Percentiles rank a stretch among this genome's conserved stretches.
These are phyloP conservation scores for Diplocarpon mali DNA, from an alignment of 2,329 filamentous ascomycete species.

Conservation along the genomic window DNA sequence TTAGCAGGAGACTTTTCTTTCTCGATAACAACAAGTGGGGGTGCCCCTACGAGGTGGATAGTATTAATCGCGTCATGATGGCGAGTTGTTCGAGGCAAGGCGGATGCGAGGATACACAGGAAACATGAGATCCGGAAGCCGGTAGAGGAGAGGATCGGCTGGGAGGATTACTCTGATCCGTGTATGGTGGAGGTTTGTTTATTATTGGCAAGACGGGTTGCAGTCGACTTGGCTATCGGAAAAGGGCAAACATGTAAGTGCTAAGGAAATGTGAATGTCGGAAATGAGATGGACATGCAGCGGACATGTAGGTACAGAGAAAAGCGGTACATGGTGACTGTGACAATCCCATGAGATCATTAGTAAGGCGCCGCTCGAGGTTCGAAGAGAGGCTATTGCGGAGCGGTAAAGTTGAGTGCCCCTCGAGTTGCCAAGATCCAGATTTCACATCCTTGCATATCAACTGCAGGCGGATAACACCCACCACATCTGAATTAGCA, in stretches of 20 bases:
- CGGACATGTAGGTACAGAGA: background rate
- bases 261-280: background rate
- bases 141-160: background rate
- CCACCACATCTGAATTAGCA: background rate
- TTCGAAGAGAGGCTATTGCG: too few relatives aligned
- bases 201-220: constrained; percentile 3
- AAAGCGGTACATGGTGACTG: background rate
- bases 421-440: background rate
- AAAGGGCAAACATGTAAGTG: background rate
- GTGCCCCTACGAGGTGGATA: constrained; percentile 68
- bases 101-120: background rate
- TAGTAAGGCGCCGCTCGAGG: background rate
- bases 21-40: constrained; percentile 4
- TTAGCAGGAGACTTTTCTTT: constrained; percentile 8
- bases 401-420: background rate
- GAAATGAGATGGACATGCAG: background rate
- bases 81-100: background rate
- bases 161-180: constrained; percentile 4
- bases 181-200: background rate
- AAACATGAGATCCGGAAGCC: background rate
- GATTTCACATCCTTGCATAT: constrained; percentile 2
- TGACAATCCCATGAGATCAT: constrained; percentile 2
- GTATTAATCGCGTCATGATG: constrained; percentile 63
- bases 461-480: constrained; percentile 1
- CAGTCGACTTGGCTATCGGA: background rate